Evolutionary conservation across 1,284 basidiomycete genomes (phyloP), one percentile per base, ranked within the genome.

Genomic region (Irpex rosettiformis): DNA sequence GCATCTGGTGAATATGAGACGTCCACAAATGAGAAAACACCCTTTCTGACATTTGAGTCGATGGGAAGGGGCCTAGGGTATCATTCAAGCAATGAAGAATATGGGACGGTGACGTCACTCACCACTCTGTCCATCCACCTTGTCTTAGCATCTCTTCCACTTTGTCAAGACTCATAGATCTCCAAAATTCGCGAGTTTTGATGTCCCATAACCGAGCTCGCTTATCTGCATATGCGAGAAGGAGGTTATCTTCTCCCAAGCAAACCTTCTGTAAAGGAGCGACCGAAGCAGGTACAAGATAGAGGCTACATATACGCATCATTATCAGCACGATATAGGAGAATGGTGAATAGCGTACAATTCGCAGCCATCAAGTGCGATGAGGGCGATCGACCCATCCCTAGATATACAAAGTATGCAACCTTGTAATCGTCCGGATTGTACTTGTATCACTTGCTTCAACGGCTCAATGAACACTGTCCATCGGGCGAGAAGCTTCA

Each of bases 181-280:
- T 78, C 77, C 94, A 84, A 65, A 98, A 89, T 68, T 97, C 94
- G 55, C 84, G 82, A 0, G 88, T 89, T 59, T 85, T 83, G n/a
- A 90, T 75, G 69, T 97, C 92, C 94, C 96, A 99, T 1, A 96
- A 74, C 28, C 96, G 79, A 2, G 91, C 91, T 57, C 89, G 85
- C 2, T 83, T 84, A 62, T 93, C 88, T 1, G 79, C 78, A 69
- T 97, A 98, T 1, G 89, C 75, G 4, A 96, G 74, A 52, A 97
- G 69, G 24, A 98, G 73, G 63, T 93, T 88, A 57, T 90, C 81
- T 13, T 80, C 85, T 1, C 84, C 81, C 1, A 93, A 72, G 63
- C 86, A 92, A 22, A 96, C 73, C 33, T 79, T 75, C 18, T 77
- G 74, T 10, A 98, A 74, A 0, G 85, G 83, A 0, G 85, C 82